Evolutionary conservation across 164 flowering plant genomes (phyloP).

Genomic region (Vitis vinifera): DNA sequence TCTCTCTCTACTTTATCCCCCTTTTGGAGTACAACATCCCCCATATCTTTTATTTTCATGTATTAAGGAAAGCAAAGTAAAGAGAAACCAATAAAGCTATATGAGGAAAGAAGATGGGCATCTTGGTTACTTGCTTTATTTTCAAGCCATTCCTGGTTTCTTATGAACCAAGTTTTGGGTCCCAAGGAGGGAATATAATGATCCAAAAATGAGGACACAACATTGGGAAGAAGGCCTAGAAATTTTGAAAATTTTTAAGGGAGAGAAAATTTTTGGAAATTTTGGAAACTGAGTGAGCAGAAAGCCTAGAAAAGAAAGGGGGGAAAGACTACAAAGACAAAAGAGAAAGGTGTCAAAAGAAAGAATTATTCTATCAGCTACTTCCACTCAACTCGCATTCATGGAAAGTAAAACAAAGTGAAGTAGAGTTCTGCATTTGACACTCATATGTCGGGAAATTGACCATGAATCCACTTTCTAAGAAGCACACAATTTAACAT

Average conservation of each 20-base stretch:
- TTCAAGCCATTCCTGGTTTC: slow-evolving; percentile 12
- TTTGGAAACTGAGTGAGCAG: neutral
- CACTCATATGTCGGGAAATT: neutral
- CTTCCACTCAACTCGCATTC: slow-evolving; percentile 9
- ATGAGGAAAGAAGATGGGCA: slow-evolving; percentile 7
- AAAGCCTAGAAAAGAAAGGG: slow-evolving; percentile 1
- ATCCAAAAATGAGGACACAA: neutral
- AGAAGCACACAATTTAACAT: neutral
- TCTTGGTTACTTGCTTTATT: slow-evolving; percentile 10
- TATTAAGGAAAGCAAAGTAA: slow-evolving; percentile 8
- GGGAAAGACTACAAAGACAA: neutral
- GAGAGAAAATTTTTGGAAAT: neutral
- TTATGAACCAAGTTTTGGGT: slow-evolving; percentile 11
- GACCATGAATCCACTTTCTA: neutral
- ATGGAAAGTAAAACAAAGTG: slow-evolving; percentile 10
- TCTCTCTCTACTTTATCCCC: slow-evolving; percentile 13
- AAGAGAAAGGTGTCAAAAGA: neutral
- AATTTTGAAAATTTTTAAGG: neutral
- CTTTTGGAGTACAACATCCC: neutral
- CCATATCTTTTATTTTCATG: slow-evolving; percentile 3
- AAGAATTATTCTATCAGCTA: slow-evolving; percentile 4
- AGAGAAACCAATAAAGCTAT: slow-evolving; percentile 10
- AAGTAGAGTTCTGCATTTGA: neutral
- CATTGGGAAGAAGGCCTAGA: neutral
- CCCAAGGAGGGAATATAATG: neutral